Conservation (phyloP, 805 yeast genomes). For the Ogataea degrootiae region DNA sequence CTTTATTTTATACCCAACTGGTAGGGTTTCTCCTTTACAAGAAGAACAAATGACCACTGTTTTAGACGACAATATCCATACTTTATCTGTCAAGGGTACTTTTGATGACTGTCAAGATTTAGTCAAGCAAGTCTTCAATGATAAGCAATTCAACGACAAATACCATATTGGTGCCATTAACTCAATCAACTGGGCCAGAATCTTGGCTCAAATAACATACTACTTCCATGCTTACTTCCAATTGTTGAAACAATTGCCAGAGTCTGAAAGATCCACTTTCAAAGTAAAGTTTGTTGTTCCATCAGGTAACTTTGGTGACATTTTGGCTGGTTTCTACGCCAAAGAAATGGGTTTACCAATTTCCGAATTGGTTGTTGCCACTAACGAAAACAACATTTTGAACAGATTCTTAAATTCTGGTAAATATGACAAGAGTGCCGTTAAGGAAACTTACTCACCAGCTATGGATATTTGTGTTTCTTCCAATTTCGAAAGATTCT, state of each 20-base stretch:
- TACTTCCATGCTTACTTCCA: slow-evolving; percentile 91
- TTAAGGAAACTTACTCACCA: slow-evolving; percentile 88
- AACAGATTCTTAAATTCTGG: slow-evolving; percentile 90
- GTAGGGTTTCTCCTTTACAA: slow-evolving; percentile 95
- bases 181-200: slow-evolving; percentile 99
- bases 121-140: slow-evolving; percentile 91
- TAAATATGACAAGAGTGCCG: slow-evolving; percentile 71
- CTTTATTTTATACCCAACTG: slow-evolving; percentile 93
- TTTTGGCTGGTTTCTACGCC: slow-evolving; percentile 94
- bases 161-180: slow-evolving; percentile 97
- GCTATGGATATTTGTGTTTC: slow-evolving; percentile 98
- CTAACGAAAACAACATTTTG: slow-evolving; percentile 92
- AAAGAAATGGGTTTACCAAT: slow-evolving; percentile 92
- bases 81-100: slow-evolving; percentile 90
- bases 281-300: slow-evolving; percentile 88
- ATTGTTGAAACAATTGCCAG: slow-evolving; percentile 37
- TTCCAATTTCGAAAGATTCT: slow-evolving; percentile 91
- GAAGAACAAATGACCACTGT: slow-evolving; percentile 99
- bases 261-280: slow-evolving; percentile 28
- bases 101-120: slow-evolving; percentile 98
- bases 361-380: slow-evolving; percentile 83
- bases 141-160: slow-evolving; percentile 76
- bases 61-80: slow-evolving; percentile 86
- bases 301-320: slow-evolving; percentile 97
- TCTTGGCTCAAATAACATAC: slow-evolving; percentile 95